These are phyloP conservation scores for Pseudoscleropodium purum DNA, from an alignment of 225 moss, liverwort and hornwort species.

Conservation along the genomic window DNA sequence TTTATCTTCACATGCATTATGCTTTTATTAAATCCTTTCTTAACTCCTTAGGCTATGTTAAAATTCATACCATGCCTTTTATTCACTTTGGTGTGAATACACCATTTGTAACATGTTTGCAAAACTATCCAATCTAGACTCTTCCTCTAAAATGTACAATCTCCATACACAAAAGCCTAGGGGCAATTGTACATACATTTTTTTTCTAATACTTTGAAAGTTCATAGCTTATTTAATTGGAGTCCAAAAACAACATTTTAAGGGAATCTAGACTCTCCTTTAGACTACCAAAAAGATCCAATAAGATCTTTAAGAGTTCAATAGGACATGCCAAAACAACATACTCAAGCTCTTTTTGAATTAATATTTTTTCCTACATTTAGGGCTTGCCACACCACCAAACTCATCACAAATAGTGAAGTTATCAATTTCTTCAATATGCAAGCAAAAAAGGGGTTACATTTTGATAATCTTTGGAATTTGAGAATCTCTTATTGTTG, in stretches of 20 bases:
- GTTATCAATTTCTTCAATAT: no score
- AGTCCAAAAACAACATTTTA: neutral
- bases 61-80: neutral
- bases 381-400: rapidly evolving
- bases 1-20: neutral
- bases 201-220: neutral
- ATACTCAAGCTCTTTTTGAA: neutral
- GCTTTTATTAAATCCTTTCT: neutral
- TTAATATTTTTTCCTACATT: no score
- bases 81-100: neutral
- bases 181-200: neutral
- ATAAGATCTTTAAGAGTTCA: neutral
- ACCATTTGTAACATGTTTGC: neutral
- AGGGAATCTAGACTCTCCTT: neutral
- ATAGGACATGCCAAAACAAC: rapidly evolving
- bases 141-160: neutral
- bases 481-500: no score
- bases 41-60: neutral
- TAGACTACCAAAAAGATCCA: neutral
- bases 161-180: no score
- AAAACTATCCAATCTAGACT: neutral
- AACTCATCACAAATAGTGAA: neutral
- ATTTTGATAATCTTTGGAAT: neutral
- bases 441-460: rapidly evolving
- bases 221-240: no score